Conservation (phyloP, 2,329 filamentous ascomycete species). For the Byssothecium circinans region DNA sequence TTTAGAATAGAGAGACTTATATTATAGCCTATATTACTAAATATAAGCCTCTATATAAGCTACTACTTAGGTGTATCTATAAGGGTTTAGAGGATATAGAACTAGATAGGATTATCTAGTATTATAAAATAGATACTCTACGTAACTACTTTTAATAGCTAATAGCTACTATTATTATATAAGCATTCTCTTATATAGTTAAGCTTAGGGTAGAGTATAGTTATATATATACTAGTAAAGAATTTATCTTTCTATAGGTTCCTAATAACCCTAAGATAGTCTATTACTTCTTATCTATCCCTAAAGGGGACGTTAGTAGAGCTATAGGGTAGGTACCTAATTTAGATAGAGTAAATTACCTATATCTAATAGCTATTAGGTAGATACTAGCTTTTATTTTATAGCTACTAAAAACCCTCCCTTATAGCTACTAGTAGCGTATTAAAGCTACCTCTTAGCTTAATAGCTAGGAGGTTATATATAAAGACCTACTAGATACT, state of each 20-base stretch:
- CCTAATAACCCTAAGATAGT: conserved; percentile 29
- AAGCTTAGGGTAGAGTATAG: conserved; percentile 50
- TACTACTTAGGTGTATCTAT: conserved; percentile 48
- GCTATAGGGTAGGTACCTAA: conserved; percentile 19
- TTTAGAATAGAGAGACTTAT: conserved; percentile 10
- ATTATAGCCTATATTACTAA: conserved; percentile 40
- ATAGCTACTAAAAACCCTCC: conserved; percentile 9
- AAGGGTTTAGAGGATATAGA: conserved; percentile 48
- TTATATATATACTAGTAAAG: conserved; percentile 48
- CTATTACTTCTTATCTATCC: conserved; percentile 38
- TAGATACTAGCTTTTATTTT: conserved; percentile 21
- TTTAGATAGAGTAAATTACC: conserved; percentile 8
- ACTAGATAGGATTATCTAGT: conserved; percentile 44
- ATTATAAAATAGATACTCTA: conserved; percentile 37
- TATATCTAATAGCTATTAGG: conserved; percentile 17
- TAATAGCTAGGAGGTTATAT: too few species aligned
- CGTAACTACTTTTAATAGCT: conserved; percentile 44
- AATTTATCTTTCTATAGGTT: conserved; percentile 50
- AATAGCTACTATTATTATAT: conserved; percentile 48
- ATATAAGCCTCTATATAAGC: conserved; percentile 54
- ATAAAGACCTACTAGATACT: too few species aligned
- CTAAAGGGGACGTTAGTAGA: conserved; percentile 31
- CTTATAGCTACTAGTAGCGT: conserved; percentile 9
- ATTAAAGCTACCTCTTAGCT: conserved; percentile 7
- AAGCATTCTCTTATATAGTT: conserved; percentile 57